phyloP scores from a whole-genome alignment of 345 rosid species.

The Excoecaria agallocha region DNA sequence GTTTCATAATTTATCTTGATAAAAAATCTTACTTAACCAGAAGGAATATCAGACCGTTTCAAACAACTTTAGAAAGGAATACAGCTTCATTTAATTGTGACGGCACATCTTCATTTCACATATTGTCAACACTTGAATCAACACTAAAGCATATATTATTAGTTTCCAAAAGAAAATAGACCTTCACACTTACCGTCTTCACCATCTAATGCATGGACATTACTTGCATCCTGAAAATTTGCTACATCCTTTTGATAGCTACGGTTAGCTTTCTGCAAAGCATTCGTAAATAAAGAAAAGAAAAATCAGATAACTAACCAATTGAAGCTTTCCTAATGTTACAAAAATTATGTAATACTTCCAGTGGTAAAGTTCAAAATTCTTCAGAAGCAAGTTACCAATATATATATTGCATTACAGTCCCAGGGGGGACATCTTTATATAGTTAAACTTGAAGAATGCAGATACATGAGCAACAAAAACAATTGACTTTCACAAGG shows the following conservation, averaged over 20 bases:
- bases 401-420: too few relatives aligned
- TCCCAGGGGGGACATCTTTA: background rate
- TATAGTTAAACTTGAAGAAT: background rate
- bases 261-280: conserved; percentile 79
- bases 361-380: background rate
- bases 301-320: background rate
- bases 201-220: conserved; percentile 43
- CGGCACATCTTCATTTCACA: background rate
- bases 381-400: background rate
- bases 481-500: background rate
- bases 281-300: too few relatives aligned
- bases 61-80: background rate
- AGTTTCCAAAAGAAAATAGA: conserved; percentile 2
- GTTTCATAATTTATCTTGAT: background rate
- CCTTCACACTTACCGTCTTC: conserved; percentile 48
- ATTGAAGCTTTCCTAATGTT: too few relatives aligned
- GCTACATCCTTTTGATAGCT: conserved; percentile 92
- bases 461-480: background rate
- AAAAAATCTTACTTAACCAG: background rate
- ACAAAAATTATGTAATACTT: background rate
- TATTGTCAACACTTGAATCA: conserved; percentile 1
- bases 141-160: conserved; percentile 4
- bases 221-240: conserved; percentile 53
- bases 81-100: background rate
- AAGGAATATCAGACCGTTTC: conserved; percentile 2